Evolutionary conservation across 1,139 yeast genomes (phyloP), one percentile per base, ranked within the genome.

Genomic region (Eremothecium sinecaudum): DNA sequence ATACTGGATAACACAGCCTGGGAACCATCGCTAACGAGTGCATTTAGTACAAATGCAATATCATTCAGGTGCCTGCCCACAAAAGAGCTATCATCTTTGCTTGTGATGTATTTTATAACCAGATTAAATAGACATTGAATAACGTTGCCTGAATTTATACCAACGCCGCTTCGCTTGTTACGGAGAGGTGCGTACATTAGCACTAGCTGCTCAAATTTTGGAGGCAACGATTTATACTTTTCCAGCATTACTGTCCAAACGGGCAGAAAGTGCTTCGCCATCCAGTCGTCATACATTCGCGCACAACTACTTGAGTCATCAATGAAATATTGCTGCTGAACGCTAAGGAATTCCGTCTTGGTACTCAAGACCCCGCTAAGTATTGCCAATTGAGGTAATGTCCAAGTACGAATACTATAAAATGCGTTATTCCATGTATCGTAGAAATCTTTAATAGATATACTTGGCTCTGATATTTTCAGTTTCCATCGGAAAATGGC

Each of bases 401-500:
- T 39, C 56, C 58, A 51, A 10, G 36, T 25, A 3, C 34, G 32
- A 18, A 48, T 44, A 6, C 22, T 24, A 2, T 5, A 16, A 24
- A 49, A 37, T 15, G 37, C 38, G 2, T 32, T 13, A 30, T 50
- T 38, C 58, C 58, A 51, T 1, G 44, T 31, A 11, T 27, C 12
- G 35, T 39, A 51, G 32, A 55, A 55, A 10, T 39, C 38, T 6
- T 41, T 30, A 9, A 51, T 20, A 7, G 45, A 19, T 8, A 55
- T 26, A 1, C 36, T 33, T 1, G 59, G 59, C 31, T 53, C 59
- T 9, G 58, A 52, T 2, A 55, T 51, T 28, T 50, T 45, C 16
- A 53, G 35, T 32, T 55, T 55, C 54, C 56, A 52, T 5, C 40
- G 34, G 11, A 49, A 42, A 4, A 53, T 45, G 5, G 47, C 44